Evolutionary conservation across 2,329 filamentous ascomycete genomes (phyloP).

Genomic region (Huntiella savannae): DNA sequence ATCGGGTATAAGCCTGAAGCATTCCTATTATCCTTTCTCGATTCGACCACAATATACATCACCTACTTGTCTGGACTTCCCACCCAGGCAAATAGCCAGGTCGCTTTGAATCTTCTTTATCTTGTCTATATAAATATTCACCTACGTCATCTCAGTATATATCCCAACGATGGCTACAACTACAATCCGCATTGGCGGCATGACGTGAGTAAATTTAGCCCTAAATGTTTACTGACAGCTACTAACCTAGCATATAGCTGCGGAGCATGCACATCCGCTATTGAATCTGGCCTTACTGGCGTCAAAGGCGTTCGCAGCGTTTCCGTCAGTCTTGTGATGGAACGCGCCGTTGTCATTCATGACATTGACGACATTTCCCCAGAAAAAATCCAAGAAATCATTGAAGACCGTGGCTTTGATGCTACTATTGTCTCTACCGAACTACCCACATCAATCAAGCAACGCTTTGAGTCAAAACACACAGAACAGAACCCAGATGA

Average conservation of each 20-base stretch:
- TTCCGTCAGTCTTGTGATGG: constrained; percentile 85
- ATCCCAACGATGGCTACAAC: constrained; percentile 62
- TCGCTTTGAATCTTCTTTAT: no score
- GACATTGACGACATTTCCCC: constrained; percentile 56
- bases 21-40: background rate
- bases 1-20: background rate
- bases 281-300: constrained; percentile 75
- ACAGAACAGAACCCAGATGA: constrained; percentile 7
- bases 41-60: background rate
- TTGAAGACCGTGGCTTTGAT: constrained; percentile 85
- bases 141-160: constrained; percentile 13
- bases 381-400: constrained; percentile 62
- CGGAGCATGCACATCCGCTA: constrained; percentile 85
- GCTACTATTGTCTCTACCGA: constrained; percentile 75
- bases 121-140: no score
- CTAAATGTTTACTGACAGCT: background rate
- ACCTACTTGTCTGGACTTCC: no score
- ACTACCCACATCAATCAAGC: constrained; percentile 35
- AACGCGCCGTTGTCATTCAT: constrained; percentile 85
- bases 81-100: no score
- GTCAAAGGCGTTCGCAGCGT: constrained; percentile 68
- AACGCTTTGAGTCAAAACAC: constrained; percentile 14
- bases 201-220: constrained; percentile 37
- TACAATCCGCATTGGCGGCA: constrained; percentile 77
- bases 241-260: constrained; percentile 25